phyloP scores from a whole-genome alignment of 1,284 basidiomycete species.

The Ustilago tritici region DNA sequence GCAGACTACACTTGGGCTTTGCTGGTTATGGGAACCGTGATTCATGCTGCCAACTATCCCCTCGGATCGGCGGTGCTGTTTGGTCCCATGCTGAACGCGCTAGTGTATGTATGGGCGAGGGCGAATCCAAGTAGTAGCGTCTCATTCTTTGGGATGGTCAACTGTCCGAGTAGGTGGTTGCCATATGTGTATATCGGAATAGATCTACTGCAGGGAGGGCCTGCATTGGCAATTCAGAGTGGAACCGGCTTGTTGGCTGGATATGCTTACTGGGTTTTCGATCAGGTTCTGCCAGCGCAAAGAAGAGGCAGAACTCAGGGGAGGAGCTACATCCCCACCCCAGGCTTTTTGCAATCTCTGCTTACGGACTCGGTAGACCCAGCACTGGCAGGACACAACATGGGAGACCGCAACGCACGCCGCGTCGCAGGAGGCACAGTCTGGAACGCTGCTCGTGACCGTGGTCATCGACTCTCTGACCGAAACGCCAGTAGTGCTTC shows the following conservation, averaged over 20 bases:
- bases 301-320: constrained; percentile 32
- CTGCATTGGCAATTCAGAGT: constrained; percentile 74
- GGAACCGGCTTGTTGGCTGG: constrained; percentile 81
- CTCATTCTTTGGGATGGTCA: constrained; percentile 60
- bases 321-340: constrained; percentile 43
- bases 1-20: constrained; percentile 62
- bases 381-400: constrained; percentile 39
- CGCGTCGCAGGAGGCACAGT: constrained; percentile 42
- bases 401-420: constrained; percentile 45
- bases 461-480: constrained; percentile 31
- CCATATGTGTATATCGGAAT: constrained; percentile 78
- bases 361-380: constrained; percentile 59
- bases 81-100: constrained; percentile 77
- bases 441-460: constrained; percentile 43
- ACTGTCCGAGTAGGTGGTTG: constrained; percentile 77
- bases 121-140: constrained; percentile 53
- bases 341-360: constrained; percentile 30
- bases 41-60: constrained; percentile 76
- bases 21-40: constrained; percentile 51
- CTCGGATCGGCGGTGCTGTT: constrained; percentile 75
- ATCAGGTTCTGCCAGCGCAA: constrained; percentile 29
- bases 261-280: constrained; percentile 73
- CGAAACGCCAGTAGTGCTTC: constrained; percentile 8
- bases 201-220: constrained; percentile 79
- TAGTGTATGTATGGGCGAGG: constrained; percentile 70